A percentile compares a stretch with the other conserved stretches of the same genome.
Evolutionary conservation across 768 basidiomycete genomes (phyloP).

Genomic region (Russula lepida): DNA sequence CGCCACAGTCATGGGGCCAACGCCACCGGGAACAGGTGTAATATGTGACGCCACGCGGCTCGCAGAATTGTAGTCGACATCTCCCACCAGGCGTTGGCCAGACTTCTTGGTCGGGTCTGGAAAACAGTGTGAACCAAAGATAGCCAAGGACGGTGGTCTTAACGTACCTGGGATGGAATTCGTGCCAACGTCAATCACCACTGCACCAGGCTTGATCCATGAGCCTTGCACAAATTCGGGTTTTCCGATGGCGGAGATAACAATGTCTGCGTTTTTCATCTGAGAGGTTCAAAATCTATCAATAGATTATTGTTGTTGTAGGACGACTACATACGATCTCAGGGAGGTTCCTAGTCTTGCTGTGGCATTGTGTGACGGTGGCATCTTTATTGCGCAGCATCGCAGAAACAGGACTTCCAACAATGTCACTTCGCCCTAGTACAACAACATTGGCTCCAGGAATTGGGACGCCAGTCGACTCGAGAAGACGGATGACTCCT

Average conservation of each 20-base stretch:
- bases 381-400: constrained; percentile 87
- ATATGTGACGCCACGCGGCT: constrained; percentile 74
- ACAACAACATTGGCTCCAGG: constrained; percentile 82
- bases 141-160: constrained; percentile 24
- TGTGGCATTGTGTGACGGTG: constrained; percentile 97
- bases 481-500: constrained; percentile 83
- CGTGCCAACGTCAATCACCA: constrained; percentile 97
- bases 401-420: constrained; percentile 89
- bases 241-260: constrained; percentile 96
- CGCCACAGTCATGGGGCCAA: constrained; percentile 99
- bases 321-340: constrained; percentile 48
- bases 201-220: constrained; percentile 92
- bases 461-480: constrained; percentile 72
- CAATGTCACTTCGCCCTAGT: constrained; percentile 95
- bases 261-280: constrained; percentile 82
- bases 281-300: constrained; percentile 25
- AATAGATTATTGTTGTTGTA: not conserved
- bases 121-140: not conserved
- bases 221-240: constrained; percentile 83
- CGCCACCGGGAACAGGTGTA: constrained; percentile 97
- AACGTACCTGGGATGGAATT: constrained; percentile 80
- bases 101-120: constrained; percentile 82
- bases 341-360: constrained; percentile 73
- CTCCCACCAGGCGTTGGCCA: constrained; percentile 91
- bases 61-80: constrained; percentile 84